phyloP scores from a whole-genome alignment of 805 yeast genomes.

The Cyberlindnera misumaiensis region DNA sequence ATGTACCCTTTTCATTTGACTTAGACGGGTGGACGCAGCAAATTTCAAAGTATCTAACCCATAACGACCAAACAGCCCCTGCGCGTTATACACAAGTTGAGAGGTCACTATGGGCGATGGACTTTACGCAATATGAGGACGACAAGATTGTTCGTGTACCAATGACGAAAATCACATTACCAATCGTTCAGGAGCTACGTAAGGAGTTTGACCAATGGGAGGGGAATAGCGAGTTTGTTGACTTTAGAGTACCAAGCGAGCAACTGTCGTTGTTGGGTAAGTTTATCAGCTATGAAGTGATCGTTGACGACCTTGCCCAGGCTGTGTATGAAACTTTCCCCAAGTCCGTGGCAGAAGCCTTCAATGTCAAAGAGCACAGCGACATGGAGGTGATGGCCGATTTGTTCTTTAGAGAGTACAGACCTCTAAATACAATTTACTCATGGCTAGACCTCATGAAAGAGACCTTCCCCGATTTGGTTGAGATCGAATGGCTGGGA shows the following conservation, averaged over 20 bases:
- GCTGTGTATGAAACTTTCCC: slow-evolving; percentile 52
- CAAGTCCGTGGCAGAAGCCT: neutral
- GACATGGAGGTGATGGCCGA: slow-evolving; percentile 29
- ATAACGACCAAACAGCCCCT: too few species aligned
- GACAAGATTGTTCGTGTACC: slow-evolving; percentile 15
- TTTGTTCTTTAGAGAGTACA: slow-evolving; percentile 62
- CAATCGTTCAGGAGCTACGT: slow-evolving; percentile 5
- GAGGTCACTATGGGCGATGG: slow-evolving; percentile 13
- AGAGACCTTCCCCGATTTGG: slow-evolving; percentile 55
- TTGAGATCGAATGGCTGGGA: slow-evolving; percentile 65
- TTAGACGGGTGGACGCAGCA: too few species aligned
- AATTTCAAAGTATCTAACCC: too few species aligned
- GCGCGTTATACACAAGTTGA: too few species aligned
- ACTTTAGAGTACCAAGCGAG: slow-evolving; percentile 27
- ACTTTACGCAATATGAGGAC: slow-evolving; percentile 17
- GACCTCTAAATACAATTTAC: slow-evolving; percentile 61
- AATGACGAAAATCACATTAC: slow-evolving; percentile 1
- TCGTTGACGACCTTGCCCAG: slow-evolving; percentile 53
- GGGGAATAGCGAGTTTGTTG: slow-evolving; percentile 37
- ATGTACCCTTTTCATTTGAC: too few species aligned
- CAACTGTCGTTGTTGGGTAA: slow-evolving; percentile 4
- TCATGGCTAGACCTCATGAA: slow-evolving; percentile 62
- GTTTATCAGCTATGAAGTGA: slow-evolving; percentile 21
- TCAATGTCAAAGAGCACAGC: slow-evolving; percentile 5
- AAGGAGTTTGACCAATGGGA: slow-evolving; percentile 42